phyloP scores from a whole-genome alignment of 441 rosid species.

The Sinapis alba region DNA sequence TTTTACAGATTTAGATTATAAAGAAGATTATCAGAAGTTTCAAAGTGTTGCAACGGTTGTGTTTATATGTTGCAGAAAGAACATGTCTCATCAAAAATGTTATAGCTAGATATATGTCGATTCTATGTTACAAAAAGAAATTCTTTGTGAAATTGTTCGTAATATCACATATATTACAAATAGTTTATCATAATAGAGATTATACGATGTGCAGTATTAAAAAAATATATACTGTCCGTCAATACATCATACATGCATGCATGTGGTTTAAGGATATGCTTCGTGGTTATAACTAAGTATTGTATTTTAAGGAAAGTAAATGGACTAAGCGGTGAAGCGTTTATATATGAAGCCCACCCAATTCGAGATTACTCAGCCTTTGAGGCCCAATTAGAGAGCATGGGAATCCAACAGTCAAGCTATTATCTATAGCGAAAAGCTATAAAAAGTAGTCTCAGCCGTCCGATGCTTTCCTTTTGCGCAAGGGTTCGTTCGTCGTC shows the following conservation, averaged over 20 bases:
- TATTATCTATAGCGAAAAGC: background rate
- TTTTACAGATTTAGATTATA: too few species aligned
- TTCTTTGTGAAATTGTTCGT: too few species aligned
- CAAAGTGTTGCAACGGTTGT: too few species aligned
- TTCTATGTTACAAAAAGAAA: too few species aligned
- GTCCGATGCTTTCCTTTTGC: background rate
- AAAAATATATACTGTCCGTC: too few species aligned
- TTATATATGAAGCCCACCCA: background rate
- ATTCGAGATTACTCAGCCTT: background rate
- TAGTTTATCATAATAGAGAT: too few species aligned
- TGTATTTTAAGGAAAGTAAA: background rate
- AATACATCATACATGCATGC: background rate
- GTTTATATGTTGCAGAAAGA: too few species aligned
- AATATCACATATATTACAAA: too few species aligned
- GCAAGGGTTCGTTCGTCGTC: constrained; percentile 27
- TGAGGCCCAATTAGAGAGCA: constrained; percentile 21
- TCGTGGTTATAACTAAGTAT: background rate
- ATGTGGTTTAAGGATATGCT: background rate
- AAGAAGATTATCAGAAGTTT: too few species aligned
- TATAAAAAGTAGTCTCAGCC: constrained; percentile 5
- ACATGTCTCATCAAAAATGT: too few species aligned
- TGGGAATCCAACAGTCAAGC: constrained; percentile 26
- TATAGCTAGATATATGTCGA: too few species aligned
- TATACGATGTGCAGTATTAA: too few species aligned
- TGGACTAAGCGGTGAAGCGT: background rate